These are phyloP conservation scores for Fusarium sp. DNA, from an alignment of 2,329 filamentous ascomycete genomes.

Conservation along the genomic window DNA sequence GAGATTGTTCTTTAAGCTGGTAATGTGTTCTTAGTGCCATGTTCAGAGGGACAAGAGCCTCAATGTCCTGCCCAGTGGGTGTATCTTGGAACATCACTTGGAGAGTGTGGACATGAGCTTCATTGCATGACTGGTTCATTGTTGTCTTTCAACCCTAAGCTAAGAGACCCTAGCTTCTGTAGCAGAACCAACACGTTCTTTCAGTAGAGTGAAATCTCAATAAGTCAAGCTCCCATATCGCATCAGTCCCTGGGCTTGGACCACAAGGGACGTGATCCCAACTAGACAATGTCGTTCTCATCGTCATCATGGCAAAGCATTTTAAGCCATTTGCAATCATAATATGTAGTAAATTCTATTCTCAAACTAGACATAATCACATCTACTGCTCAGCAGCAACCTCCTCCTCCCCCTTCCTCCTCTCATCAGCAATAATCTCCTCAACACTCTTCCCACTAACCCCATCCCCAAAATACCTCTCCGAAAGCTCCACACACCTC, in stretches of 20 bases:
- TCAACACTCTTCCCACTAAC: conserved; percentile 43
- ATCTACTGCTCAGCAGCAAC: conserved; percentile 28
- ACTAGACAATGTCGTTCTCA: neutral
- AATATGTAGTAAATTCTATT: neutral
- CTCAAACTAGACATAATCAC: neutral
- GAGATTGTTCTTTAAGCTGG: neutral
- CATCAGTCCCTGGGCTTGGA: neutral
- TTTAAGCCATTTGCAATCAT: neutral
- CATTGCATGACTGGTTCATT: too few species aligned
- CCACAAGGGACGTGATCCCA: too few species aligned
- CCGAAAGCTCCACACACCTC: conserved; percentile 45
- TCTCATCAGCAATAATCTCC: conserved; percentile 45
- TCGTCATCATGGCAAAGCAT: neutral
- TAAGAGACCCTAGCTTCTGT: too few species aligned
- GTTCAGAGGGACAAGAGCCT: neutral
- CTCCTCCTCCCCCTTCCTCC: conserved; percentile 45
- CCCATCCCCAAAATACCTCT: conserved; percentile 44
- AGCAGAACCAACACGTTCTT: neutral
- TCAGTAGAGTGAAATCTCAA: neutral
- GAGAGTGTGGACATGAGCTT: too few species aligned
- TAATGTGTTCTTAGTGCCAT: neutral
- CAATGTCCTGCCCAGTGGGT: too few species aligned
- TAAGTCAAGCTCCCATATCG: neutral
- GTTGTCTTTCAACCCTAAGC: too few species aligned
- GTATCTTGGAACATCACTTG: too few species aligned